Evolutionary conservation across 148 eudicot genomes (phyloP).

Genomic region (Beta vulgaris): DNA sequence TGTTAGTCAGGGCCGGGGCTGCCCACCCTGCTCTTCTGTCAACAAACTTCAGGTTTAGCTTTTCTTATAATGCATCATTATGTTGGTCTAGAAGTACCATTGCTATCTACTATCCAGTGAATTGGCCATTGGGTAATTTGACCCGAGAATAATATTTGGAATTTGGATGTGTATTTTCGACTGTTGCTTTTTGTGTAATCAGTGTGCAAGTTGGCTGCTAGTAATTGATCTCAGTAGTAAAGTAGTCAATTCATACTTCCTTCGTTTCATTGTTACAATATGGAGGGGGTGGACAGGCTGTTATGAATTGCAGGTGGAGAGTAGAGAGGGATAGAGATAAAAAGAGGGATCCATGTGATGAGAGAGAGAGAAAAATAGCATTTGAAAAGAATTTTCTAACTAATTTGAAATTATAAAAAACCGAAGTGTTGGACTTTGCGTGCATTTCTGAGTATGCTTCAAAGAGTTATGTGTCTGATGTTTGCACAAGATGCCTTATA

Average conservation of each 20-base stretch:
- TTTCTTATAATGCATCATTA: background rate
- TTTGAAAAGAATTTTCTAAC: too few relatives aligned
- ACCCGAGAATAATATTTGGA: background rate
- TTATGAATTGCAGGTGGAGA: too few relatives aligned
- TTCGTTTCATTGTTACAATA: too few relatives aligned
- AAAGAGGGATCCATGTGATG: too few relatives aligned
- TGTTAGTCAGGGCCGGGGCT: background rate
- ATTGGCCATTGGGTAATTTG: background rate
- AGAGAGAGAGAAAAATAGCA: too few relatives aligned
- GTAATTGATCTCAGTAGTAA: background rate
- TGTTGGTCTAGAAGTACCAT: background rate
- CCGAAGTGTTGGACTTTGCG: too few relatives aligned
- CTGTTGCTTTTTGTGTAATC: background rate
- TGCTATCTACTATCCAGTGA: background rate
- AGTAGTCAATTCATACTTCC: too few relatives aligned
- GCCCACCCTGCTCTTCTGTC: background rate
- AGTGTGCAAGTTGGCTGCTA: background rate
- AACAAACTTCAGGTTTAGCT: slow-evolving; percentile 24
- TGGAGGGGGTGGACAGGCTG: too few relatives aligned
- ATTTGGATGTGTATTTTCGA: background rate
- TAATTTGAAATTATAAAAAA: too few relatives aligned
- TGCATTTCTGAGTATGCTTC: background rate
- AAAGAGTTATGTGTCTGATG: too few relatives aligned
- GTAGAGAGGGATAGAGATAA: too few relatives aligned
- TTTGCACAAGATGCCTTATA: background rate